Base-by-base conservation (phyloP, 352 stramenopile species). In the Peronospora belbahrii region DNA sequence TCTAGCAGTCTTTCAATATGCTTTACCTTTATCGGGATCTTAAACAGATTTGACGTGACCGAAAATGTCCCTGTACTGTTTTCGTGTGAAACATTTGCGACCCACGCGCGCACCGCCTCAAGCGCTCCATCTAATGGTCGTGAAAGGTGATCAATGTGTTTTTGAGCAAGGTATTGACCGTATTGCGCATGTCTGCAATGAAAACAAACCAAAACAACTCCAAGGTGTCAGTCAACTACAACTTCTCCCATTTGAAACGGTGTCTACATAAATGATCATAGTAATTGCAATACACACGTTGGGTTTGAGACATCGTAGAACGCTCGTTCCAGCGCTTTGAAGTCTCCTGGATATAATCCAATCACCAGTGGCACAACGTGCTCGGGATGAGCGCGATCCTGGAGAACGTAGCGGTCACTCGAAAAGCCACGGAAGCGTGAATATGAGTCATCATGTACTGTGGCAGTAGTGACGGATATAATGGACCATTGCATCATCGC, bases 241-340 rank as follows among this genome's bases (percentile, higher is more conserved):
- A 10, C 17, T 38, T 33, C 14, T 15, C 3, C 6, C 6, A 7
- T 3, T 19, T n/a, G 24, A 3, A 38, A 20, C 3, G 28, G 24
- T n/a, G n/a, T 10, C 0, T 14, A 6, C 5, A 19, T 19, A 37
- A 25, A 30, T 14, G 14, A 9, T 4, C 11, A 24, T 35, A 31
- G 6, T 24, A 46, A 53, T 47, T 36, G 11, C 18, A 52, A 23
- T 10, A 73, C 72, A 25, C 69, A 86, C 72, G 33, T 58, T 6
- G 78, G 78, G 41, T 85, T 51, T 0, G 78, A 83, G 0, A 85
- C 59, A 5, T 51, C 34, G 51, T 68, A 87, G 19, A 89, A 61
- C 19, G 49, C 55, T 24, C 49, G 50, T 56, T 87, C 78, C 8
- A 89, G 37, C 4, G 47, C 44, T 11, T 48, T 43, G 53, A 83